Conservation (phyloP, 495 filamentous ascomycete genomes). For the Neurospora cerealis region DNA sequence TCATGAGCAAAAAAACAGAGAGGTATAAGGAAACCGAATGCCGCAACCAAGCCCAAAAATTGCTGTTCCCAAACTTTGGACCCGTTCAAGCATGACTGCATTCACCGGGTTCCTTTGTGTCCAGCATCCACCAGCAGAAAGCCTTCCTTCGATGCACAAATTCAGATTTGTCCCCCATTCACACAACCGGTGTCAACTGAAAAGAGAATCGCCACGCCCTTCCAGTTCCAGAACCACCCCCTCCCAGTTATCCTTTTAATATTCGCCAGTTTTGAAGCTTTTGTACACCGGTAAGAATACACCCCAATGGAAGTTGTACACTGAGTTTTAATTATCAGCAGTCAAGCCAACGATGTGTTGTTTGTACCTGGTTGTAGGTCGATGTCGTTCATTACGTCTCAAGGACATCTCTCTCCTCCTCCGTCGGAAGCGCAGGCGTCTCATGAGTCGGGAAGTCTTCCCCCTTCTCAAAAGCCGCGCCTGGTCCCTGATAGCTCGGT, state of each 20-base stretch:
- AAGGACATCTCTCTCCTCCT: constrained; percentile 33
- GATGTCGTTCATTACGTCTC: constrained; percentile 18
- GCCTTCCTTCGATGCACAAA: not conserved
- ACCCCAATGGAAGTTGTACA: not conserved
- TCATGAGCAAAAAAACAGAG: not conserved
- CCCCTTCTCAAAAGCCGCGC: constrained; percentile 35
- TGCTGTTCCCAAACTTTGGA: not conserved
- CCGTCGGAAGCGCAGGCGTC: constrained; percentile 28
- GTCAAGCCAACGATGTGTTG: not conserved
- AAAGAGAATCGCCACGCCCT: not conserved
- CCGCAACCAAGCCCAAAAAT: not conserved
- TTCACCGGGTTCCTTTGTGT: not conserved
- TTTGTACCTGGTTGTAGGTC: not conserved
- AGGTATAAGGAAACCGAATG: not conserved
- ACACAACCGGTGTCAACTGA: not conserved
- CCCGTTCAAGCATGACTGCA: not conserved
- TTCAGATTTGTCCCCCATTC: not conserved
- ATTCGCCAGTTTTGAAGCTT: not conserved
- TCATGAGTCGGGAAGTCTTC: constrained; percentile 25
- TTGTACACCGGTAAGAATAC: not conserved
- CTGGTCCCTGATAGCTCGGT: constrained; percentile 38
- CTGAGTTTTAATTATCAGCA: not conserved
- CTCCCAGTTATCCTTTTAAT: not conserved
- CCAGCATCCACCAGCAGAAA: not conserved
- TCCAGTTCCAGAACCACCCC: not conserved